Base-by-base conservation (phyloP, 495 filamentous ascomycete species). In the Aspergillus ostianus region DNA sequence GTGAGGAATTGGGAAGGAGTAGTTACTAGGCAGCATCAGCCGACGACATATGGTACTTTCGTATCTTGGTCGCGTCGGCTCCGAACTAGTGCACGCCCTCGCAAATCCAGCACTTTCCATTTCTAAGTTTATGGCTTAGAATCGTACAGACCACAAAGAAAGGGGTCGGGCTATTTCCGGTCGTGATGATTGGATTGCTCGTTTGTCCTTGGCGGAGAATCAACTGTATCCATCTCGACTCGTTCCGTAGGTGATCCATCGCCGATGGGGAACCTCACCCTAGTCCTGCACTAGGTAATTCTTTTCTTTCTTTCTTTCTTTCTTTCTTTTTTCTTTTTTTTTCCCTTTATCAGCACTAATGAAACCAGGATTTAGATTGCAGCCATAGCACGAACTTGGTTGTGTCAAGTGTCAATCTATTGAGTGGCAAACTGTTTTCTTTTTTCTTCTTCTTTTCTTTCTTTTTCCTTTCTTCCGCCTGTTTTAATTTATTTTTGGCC, bases 151-250 rank as follows among this genome's bases (percentile, higher is more conserved):
- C 36, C 12, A 15, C 36, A 41, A 41, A 41, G 13, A 41, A 41
- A 41, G 36, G 36, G 36, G 36, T 48, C 45, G 27, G 29, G 17
- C 59, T 32, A 56, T 51, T 15, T 58, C 56, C 49, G 51, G 36
- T 17, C 27, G 13, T 32, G 10, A 12, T 41, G 36, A 41, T 41
- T 41, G 10, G 36, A 15, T 41, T 41, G 36, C 36, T 41, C 13
- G 36, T 15, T 32, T 15, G 13, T 15, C 8, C 36, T 41, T 41
- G 36, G 36, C 36, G 36, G 36, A 32, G 29, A 13, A 41, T 41
- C 36, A 5, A 17, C 36, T 41, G 36, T 15, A 41, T 41, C 36
- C 36, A 41, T 41, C 36, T 41, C 3, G 10, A 41, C 36, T 41
- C 36, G 36, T 41, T 41, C 48, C 18, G 15, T 32, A 18, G 19